These are phyloP conservation scores for Torulaspora gathmanii DNA, from an alignment of 805 yeast species.

Conservation along the genomic window DNA sequence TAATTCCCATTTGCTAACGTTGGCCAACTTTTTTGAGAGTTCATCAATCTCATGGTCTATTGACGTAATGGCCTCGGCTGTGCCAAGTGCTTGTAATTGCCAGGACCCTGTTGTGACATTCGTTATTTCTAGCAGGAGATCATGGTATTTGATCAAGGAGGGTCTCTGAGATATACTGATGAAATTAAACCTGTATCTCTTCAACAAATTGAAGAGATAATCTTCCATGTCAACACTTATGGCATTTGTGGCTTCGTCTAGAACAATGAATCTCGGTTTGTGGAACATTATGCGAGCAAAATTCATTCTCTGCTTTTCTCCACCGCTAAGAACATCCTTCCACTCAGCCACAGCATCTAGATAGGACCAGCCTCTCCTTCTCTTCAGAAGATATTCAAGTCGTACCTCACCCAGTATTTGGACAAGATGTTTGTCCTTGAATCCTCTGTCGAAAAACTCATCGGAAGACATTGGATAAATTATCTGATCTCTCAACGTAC, in stretches of 20 bases:
- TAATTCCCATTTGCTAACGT: conserved; percentile 53
- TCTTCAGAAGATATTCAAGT: conserved; percentile 68
- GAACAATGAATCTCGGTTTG: conserved; percentile 71
- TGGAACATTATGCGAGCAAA: conserved; percentile 82
- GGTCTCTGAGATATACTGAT: conserved; percentile 84
- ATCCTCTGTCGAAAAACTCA: conserved; percentile 70
- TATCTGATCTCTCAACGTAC: conserved; percentile 85
- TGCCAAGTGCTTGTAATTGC: conserved; percentile 60
- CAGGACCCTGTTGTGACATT: conserved; percentile 52
- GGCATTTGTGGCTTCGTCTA: conserved; percentile 94
- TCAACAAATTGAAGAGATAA: conserved; percentile 69
- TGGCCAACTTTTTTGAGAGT: conserved; percentile 54
- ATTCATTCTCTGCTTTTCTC: conserved; percentile 86
- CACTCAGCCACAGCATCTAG: conserved; percentile 55
- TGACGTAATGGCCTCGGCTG: conserved; percentile 59
- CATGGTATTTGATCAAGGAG: conserved; percentile 78
- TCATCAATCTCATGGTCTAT: conserved; percentile 72
- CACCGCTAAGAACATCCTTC: conserved; percentile 94
- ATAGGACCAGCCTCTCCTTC: conserved; percentile 50
- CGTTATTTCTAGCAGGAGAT: conserved; percentile 63
- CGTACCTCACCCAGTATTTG: conserved; percentile 70
- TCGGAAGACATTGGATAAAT: conserved; percentile 78
- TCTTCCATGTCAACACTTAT: conserved; percentile 88
- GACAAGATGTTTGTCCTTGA: conserved; percentile 62
- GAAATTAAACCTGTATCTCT: conserved; percentile 63